Evolutionary conservation across 306 rosid species (phyloP), one percentile per base, ranked within the genome.

Genomic region (Urtica urens): DNA sequence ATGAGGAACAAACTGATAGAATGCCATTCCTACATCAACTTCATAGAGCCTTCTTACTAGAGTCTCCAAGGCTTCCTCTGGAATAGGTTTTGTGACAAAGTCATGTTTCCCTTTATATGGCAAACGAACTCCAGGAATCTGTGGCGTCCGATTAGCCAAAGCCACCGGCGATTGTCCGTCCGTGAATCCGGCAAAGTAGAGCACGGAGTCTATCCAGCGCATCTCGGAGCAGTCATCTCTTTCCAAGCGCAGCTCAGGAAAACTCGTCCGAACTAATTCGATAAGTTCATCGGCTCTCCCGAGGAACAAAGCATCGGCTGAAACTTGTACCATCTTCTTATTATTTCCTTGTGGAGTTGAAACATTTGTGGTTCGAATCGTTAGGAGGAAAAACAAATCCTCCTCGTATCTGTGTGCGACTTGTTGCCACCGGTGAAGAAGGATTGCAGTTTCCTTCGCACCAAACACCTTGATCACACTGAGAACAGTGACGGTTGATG

Each of bases 1-100:
- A 31, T 83, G 83, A 0, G 94, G 96, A 7, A 35, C 45, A 41
- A 52, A 19, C n/a, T n/a, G n/a, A n/a, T n/a, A n/a, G n/a, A n/a
- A n/a, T n/a, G n/a, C n/a, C n/a, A n/a, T n/a, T n/a, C n/a, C n/a
- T n/a, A n/a, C 40, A 4, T 52, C 51, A 20, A 39, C 59, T 4
- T 51, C 53, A 10, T 21, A 38, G 51, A 60, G 23, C 5, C 46
- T 56, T 49, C 51, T 25, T 38, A 51, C 50, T 23, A 51, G 13
- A 23, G 27, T 23, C 10, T 51, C 59, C 17, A 51, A 51, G 7
- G 45, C 28, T 1, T 13, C 43, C 7, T 39, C 38, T 7, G 59
- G 18, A 23, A 61, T 51, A 20, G 59, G 46, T n/a, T 40, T 18
- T 2, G 49, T 61, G 12, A 51, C 59, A 16, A 39, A 51, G 46